Evolutionary conservation across 768 basidiomycete species (phyloP).

Genomic region (Auriscalpium microsporum): DNA sequence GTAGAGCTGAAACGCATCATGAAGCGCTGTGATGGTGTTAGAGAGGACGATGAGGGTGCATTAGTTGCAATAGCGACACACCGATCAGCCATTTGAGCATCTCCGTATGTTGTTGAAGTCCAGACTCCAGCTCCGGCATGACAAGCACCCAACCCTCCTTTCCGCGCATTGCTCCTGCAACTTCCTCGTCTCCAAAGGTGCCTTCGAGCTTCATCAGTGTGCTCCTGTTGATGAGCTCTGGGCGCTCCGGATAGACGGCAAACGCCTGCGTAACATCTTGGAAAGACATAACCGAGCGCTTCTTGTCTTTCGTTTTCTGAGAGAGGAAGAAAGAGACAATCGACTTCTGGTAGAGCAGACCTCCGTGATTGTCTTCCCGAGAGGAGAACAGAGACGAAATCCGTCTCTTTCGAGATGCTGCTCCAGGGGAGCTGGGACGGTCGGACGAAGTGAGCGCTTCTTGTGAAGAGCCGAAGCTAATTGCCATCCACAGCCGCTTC

Average conservation of each 20-base stretch:
- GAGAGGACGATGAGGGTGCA: background rate
- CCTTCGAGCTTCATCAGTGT: constrained; percentile 93
- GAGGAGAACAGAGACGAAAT: constrained; percentile 59
- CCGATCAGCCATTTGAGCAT: constrained; percentile 90
- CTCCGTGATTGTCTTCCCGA: constrained; percentile 31
- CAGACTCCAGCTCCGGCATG: constrained; percentile 78
- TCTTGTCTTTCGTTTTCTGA: constrained; percentile 66
- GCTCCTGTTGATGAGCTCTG: constrained; percentile 80
- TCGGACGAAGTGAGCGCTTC: constrained; percentile 20
- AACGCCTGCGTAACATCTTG: constrained; percentile 74
- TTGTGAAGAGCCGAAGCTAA: constrained; percentile 39
- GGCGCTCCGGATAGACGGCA: constrained; percentile 93
- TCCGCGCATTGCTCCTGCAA: constrained; percentile 53
- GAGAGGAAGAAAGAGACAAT: constrained; percentile 52
- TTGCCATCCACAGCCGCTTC: constrained; percentile 84
- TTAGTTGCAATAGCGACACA: constrained; percentile 28
- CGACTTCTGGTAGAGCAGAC: constrained; percentile 24
- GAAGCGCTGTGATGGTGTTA: constrained; percentile 45
- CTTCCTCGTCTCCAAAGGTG: constrained; percentile 66
- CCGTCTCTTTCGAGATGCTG: constrained; percentile 36
- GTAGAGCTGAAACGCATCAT: constrained; percentile 82
- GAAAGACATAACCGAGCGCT: constrained; percentile 63
- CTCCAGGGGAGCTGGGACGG: constrained; percentile 19
- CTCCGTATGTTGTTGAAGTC: constrained; percentile 58
- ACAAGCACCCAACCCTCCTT: constrained; percentile 82